Evolutionary conservation across 2,329 filamentous ascomycete genomes (phyloP), one percentile per base, ranked within the genome.

Genomic region (Cytospora piceicola): DNA sequence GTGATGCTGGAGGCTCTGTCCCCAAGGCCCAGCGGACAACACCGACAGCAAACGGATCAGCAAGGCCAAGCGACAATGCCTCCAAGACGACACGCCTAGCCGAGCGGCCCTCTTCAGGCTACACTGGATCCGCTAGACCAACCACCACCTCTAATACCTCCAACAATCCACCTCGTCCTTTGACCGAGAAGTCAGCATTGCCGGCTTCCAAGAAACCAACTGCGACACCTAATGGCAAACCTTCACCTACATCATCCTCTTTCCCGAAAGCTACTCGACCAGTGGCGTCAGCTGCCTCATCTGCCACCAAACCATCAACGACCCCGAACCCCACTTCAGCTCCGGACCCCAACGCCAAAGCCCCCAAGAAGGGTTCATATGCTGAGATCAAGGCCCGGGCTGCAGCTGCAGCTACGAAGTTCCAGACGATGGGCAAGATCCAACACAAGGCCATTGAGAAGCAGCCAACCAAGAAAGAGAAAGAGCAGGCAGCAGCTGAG

Each of bases 401-500:
- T 36, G 88, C 90, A 72, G 86, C 86, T 67, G 88, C 86, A 15
- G 86, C 91, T 72, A 81, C 80, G 49, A 80, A 78, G 51, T 84
- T 86, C 79, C 84, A 81, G n/a, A 84, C 84, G 70, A 82, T 90
- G 29, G 90, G 89, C 63, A 88, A 87, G 71, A 91, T 93, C 70
- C 90, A 92, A 73, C 90, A 93, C 76, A 92, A 92, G 74, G 83
- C 88, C 24, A 84, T 88, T 1, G 90, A 91, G 70, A 90, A 88
- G 72, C 77, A 83, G n/a, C 78, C 83, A 8, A 81, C 78, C 67
- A 90, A 82, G 74, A 83, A 81, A 67, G 82, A 88, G 67, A 82
- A 85, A 32, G 78, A 81, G 66, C 76, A 78, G 27, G 69, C 76
- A 30, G 81, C 81, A 70, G 76, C 79, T 32, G 82, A 83, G 56